phyloP scores from a whole-genome alignment of 495 filamentous ascomycete species.

The Filosporella fistucella region DNA sequence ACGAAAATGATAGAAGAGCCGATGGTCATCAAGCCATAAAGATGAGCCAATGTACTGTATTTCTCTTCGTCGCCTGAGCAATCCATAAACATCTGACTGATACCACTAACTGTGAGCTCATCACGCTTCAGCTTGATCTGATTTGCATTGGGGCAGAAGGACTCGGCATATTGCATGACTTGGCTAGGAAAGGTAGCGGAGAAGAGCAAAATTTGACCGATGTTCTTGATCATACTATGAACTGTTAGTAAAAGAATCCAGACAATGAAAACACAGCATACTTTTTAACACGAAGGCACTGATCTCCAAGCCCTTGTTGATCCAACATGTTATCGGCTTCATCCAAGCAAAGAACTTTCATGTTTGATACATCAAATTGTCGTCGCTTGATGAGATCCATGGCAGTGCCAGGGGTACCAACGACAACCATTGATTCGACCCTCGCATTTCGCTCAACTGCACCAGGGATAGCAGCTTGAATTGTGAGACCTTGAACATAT shows the following conservation, averaged over 20 bases:
- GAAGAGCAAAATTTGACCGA: conserved; percentile 84
- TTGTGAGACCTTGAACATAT: conserved; percentile 66
- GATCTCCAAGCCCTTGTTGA: conserved; percentile 88
- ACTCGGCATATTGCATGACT: conserved; percentile 72
- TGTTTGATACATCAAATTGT: conserved; percentile 55
- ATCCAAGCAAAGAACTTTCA: conserved; percentile 82
- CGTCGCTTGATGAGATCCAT: conserved; percentile 76
- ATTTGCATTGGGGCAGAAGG: conserved; percentile 81
- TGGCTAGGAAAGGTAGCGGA: conserved; percentile 91
- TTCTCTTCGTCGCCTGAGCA: conserved; percentile 76
- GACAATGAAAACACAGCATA: conserved; percentile 38
- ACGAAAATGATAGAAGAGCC: conserved; percentile 98
- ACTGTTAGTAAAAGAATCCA: conserved; percentile 14
- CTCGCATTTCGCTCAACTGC: conserved; percentile 55
- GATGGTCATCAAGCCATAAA: conserved; percentile 93
- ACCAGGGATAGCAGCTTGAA: conserved; percentile 76
- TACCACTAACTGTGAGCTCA: conserved; percentile 93
- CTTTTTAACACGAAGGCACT: conserved; percentile 85
- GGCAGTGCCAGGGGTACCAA: conserved; percentile 92
- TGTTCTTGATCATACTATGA: conserved; percentile 59
- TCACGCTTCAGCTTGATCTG: conserved; percentile 82
- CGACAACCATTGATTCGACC: conserved; percentile 70
- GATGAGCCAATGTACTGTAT: conserved; percentile 78
- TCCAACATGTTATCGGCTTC: conserved; percentile 97
- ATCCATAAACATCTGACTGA: conserved; percentile 96